A percentile compares a stretch with the other conserved stretches of the same genome.
phyloP scores from a whole-genome alignment of 768 basidiomycete genomes.

The Rhodotorula paludigena region DNA sequence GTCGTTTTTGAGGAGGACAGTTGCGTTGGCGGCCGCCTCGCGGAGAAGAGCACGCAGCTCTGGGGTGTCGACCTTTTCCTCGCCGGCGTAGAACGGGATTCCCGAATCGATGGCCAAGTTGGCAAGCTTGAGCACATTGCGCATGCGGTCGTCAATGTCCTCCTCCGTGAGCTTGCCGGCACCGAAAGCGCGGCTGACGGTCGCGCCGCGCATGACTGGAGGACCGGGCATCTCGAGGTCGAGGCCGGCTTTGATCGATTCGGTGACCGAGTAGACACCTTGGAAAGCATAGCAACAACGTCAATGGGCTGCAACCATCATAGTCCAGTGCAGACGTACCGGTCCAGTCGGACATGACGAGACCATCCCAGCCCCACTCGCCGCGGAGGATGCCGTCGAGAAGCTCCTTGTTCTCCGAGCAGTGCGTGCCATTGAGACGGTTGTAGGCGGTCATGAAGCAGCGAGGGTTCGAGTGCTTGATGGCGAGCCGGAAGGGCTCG shows the following conservation, averaged over 20 bases:
- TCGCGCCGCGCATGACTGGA: constrained; percentile 40
- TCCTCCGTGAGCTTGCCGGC: constrained; percentile 44
- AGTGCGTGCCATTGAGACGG: constrained; percentile 47
- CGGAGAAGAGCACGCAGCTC: constrained; percentile 51
- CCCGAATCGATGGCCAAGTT: constrained; percentile 55
- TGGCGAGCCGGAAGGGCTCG: constrained; percentile 46
- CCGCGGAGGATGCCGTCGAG: constrained; percentile 43
- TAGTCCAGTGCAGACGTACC: too few relatives aligned
- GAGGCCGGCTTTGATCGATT: constrained; percentile 46
- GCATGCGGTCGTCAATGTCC: constrained; percentile 54
- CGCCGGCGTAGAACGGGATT: constrained; percentile 57
- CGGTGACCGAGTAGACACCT: constrained; percentile 42
- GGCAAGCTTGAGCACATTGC: constrained; percentile 53
- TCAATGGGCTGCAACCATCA: too few relatives aligned
- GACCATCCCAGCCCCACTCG: constrained; percentile 47
- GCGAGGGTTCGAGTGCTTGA: constrained; percentile 33
- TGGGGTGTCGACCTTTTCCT: constrained; percentile 50
- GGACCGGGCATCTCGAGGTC: constrained; percentile 49
- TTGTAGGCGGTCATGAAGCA: constrained; percentile 42
- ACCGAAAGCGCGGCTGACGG: constrained; percentile 38
- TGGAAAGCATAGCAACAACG: too few relatives aligned
- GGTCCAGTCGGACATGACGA: constrained; percentile 46
- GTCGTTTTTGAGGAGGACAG: constrained; percentile 55
- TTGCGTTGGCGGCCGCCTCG: constrained; percentile 49
- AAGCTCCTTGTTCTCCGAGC: constrained; percentile 43